phyloP scores from a whole-genome alignment of 805 yeast species.

The Metschnikowia baotianmanensis region DNA sequence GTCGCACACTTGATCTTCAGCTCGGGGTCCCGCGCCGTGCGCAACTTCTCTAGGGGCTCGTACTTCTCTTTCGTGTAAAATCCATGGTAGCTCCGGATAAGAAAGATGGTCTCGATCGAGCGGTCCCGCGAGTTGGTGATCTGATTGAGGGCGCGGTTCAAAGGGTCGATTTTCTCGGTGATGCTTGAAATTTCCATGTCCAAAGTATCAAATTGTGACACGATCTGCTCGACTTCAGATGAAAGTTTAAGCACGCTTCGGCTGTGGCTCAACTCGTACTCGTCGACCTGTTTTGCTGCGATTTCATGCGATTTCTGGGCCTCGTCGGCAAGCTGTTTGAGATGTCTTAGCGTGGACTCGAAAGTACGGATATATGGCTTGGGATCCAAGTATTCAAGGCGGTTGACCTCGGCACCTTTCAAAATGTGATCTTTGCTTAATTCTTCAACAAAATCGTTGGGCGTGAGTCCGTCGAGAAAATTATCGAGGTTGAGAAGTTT shows the following conservation, averaged over 20 bases:
- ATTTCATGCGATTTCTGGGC: slow-evolving; percentile 48
- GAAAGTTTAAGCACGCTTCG: slow-evolving; percentile 59
- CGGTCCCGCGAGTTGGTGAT: slow-evolving; percentile 73
- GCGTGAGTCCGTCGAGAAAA: slow-evolving; percentile 66
- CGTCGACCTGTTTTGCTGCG: slow-evolving; percentile 56
- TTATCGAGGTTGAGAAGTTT: slow-evolving; percentile 56
- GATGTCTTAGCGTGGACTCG: slow-evolving; percentile 76
- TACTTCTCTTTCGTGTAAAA: slow-evolving; percentile 60
- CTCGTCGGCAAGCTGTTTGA: slow-evolving; percentile 59
- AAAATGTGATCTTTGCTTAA: slow-evolving; percentile 65
- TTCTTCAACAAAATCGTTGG: slow-evolving; percentile 77
- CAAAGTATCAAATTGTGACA: slow-evolving; percentile 47
- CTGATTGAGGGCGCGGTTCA: slow-evolving; percentile 65
- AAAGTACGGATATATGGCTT: slow-evolving; percentile 93
- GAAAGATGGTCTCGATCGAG: slow-evolving; percentile 65
- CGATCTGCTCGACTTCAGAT: slow-evolving; percentile 44
- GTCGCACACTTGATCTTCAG: slow-evolving; percentile 69
- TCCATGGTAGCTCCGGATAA: slow-evolving; percentile 73
- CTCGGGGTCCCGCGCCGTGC: slow-evolving; percentile 44
- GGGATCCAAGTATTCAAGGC: slow-evolving; percentile 69
- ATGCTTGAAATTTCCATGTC: slow-evolving; percentile 56
- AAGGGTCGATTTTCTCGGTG: slow-evolving; percentile 59
- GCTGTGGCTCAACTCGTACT: slow-evolving; percentile 65
- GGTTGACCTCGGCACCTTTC: slow-evolving; percentile 49
- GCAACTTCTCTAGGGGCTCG: slow-evolving; percentile 55